phyloP scores from a whole-genome alignment of 2,329 filamentous ascomycete species.

The Xylariaceae sp. region DNA sequence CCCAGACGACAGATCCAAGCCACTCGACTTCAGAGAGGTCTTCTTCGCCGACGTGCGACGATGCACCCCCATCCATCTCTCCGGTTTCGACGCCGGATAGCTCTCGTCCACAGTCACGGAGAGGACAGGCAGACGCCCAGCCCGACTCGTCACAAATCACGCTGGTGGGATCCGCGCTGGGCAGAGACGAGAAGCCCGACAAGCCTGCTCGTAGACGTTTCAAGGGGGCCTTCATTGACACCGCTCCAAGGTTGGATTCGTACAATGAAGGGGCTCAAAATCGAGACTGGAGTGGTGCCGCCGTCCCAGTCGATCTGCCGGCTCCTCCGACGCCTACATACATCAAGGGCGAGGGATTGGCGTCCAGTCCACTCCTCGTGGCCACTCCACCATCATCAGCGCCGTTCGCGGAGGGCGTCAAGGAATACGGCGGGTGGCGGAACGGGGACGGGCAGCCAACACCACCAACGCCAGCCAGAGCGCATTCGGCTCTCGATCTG shows the following conservation, averaged over 20 bases:
- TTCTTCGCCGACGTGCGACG: slow-evolving; percentile 40
- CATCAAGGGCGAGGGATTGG: slow-evolving; percentile 5
- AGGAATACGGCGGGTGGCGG: slow-evolving; percentile 17
- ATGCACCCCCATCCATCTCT: slow-evolving; percentile 35
- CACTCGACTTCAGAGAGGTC: slow-evolving; percentile 35
- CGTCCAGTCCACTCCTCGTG: slow-evolving; percentile 16
- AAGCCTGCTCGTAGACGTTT: slow-evolving; percentile 6
- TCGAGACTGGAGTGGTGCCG: slow-evolving; percentile 25
- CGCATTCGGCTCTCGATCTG: slow-evolving; percentile 29
- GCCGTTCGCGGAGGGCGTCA: slow-evolving; percentile 20
- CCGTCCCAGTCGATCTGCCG: slow-evolving; percentile 24
- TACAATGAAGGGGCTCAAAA: slow-evolving; percentile 9
- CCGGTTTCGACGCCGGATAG: slow-evolving; percentile 39
- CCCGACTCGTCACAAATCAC: slow-evolving; percentile 14
- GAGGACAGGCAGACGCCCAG: slow-evolving; percentile 25
- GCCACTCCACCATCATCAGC: slow-evolving; percentile 18
- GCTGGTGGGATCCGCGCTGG: slow-evolving; percentile 1
- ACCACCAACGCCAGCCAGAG: slow-evolving; percentile 18
- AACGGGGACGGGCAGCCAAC: slow-evolving; percentile 6
- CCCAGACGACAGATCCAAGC: slow-evolving; percentile 25
- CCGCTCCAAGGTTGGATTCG: too few species aligned
- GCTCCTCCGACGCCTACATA: slow-evolving; percentile 10
- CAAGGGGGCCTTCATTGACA: slow-evolving; percentile 7
- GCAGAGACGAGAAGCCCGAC: slow-evolving; percentile 10
- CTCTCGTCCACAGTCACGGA: slow-evolving; percentile 40